Evolutionary conservation across 306 rosid species (phyloP).

Genomic region (Dalbergia oliveri): DNA sequence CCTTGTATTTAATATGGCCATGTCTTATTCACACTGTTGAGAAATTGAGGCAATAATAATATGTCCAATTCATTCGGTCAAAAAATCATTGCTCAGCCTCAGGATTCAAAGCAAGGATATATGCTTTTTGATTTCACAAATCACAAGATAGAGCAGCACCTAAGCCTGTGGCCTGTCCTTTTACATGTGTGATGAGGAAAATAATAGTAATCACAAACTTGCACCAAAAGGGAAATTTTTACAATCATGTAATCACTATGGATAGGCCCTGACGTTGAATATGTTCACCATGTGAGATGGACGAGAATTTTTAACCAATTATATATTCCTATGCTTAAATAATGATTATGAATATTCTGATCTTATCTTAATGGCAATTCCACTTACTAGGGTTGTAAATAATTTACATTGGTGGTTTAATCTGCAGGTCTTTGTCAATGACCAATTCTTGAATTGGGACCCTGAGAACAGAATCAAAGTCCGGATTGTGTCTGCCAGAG

Average conservation of each 20-base stretch:
- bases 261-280: background rate
- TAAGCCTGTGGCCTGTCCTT: conserved; percentile 29
- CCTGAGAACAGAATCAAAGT: conserved; percentile 85
- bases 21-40: conserved; percentile 14
- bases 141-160: conserved; percentile 35
- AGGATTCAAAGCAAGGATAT: conserved; percentile 34
- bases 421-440: conserved; percentile 85
- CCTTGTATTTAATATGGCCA: conserved; percentile 14
- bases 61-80: conserved; percentile 6
- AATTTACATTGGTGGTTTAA: background rate
- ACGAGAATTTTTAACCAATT: background rate
- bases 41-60: conserved; percentile 1
- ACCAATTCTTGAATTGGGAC: conserved; percentile 94
- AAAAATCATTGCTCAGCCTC: conserved; percentile 25
- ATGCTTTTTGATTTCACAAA: conserved; percentile 46
- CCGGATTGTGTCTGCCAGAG: conserved; percentile 87
- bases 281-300: background rate
- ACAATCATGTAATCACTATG: background rate
- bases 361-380: background rate
- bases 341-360: background rate
- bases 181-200: background rate
- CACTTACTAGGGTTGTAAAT: background rate
- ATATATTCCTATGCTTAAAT: background rate
- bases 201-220: background rate
- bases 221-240: background rate